These are phyloP conservation scores for Rhizophora apiculata DNA, from an alignment of 345 rosid genomes.

Conservation along the genomic window DNA sequence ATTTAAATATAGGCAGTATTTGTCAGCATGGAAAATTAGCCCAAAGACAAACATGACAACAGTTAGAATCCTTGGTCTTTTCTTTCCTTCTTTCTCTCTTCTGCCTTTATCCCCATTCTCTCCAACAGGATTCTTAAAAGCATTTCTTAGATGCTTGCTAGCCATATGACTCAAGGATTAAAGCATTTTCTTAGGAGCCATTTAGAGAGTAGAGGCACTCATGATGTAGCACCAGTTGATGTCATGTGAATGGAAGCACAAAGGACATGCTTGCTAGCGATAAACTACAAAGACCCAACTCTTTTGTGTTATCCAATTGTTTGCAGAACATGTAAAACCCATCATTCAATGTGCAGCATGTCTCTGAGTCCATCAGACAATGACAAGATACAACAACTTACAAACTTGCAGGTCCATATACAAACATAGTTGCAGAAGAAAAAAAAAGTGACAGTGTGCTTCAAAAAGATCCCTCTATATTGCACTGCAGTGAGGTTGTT, in stretches of 20 bases:
- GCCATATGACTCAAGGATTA: neutral
- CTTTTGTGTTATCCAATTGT: too few species aligned
- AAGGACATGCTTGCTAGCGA: too few species aligned
- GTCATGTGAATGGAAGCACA: too few species aligned
- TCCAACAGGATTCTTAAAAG: neutral
- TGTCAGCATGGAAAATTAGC: too few species aligned
- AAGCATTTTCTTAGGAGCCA: neutral
- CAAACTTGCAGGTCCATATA: neutral
- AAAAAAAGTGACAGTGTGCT: neutral
- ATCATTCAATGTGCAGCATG: neutral
- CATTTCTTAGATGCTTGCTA: neutral
- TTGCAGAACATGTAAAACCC: neutral
- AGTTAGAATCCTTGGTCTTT: neutral
- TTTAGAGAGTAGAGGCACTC: too few species aligned
- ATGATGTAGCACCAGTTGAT: too few species aligned
- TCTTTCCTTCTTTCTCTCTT: neutral
- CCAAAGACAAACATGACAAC: too few species aligned
- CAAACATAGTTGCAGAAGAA: neutral
- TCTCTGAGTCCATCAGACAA: neutral
- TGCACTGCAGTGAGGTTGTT: neutral
- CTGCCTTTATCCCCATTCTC: neutral
- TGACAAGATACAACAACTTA: neutral
- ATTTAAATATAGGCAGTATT: neutral
- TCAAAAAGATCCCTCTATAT: neutral
- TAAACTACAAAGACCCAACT: too few species aligned